Conservation (phyloP, 2,329 filamentous ascomycete genomes). For the Pseudocercospora macadamiae region DNA sequence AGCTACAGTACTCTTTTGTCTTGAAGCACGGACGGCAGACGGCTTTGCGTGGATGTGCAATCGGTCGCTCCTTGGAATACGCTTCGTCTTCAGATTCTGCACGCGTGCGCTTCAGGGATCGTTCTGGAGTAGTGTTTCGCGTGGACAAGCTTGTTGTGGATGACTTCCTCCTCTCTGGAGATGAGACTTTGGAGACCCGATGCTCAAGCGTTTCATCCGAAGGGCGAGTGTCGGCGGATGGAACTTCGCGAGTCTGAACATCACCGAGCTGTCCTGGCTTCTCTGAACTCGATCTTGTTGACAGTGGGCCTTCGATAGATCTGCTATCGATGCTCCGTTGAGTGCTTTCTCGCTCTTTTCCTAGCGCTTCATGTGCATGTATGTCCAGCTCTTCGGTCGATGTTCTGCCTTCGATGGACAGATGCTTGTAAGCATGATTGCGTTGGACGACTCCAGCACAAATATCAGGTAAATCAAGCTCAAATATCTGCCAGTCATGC, state of each 20-base stretch:
- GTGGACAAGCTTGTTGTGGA: no score
- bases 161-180: no score
- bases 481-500: not conserved
- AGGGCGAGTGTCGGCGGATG: no score
- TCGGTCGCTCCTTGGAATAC: not conserved
- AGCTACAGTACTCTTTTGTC: not conserved
- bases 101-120: not conserved
- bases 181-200: no score
- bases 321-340: not conserved
- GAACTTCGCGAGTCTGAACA: no score
- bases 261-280: no score
- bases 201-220: no score
- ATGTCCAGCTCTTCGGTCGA: not conserved
- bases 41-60: not conserved
- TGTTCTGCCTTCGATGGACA: not conserved
- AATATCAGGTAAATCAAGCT: not conserved
- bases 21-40: not conserved
- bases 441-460: not conserved
- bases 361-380: not conserved
- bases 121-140: not conserved
- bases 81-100: not conserved
- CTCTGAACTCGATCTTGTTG: no score
- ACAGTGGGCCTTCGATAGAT: no score
- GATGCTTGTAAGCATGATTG: not conserved
- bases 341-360: not conserved